Conservation (phyloP, 331 rosid genomes). For the Acacia pycnantha region DNA sequence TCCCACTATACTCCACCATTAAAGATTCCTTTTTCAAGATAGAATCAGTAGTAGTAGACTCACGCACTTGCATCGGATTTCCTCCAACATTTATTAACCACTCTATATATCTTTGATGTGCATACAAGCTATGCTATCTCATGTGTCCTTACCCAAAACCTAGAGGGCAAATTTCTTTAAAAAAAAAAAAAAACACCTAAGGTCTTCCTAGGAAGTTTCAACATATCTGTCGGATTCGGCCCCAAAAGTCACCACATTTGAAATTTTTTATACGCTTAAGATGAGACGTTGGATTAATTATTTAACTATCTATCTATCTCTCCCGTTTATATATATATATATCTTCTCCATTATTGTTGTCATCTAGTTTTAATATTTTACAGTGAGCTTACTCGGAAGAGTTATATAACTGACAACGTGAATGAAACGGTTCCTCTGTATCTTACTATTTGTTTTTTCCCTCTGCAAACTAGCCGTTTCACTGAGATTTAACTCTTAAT, state of each 20-base stretch:
- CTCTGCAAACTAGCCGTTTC: background rate
- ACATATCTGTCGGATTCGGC: background rate
- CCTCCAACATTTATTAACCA: background rate
- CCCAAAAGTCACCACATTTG: background rate
- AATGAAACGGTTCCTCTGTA: background rate
- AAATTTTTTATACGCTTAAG: background rate
- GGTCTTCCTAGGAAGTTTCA: background rate
- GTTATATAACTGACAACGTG: slow-evolving; percentile 7
- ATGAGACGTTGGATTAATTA: background rate
- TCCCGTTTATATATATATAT: background rate
- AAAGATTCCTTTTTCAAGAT: background rate
- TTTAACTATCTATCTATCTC: background rate
- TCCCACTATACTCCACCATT: background rate
- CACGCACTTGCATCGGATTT: background rate
- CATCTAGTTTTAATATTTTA: background rate
- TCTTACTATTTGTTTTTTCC: background rate
- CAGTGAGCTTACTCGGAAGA: background rate
- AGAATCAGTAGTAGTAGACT: background rate
- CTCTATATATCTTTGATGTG: background rate
- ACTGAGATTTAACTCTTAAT: background rate
- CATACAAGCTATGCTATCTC: background rate
- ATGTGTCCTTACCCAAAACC: background rate
- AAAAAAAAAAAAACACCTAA: background rate
- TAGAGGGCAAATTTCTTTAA: background rate
- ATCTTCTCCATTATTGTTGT: background rate